Conservation (phyloP, 1,284 basidiomycete species). For the Sporisorium sorghi region DNA sequence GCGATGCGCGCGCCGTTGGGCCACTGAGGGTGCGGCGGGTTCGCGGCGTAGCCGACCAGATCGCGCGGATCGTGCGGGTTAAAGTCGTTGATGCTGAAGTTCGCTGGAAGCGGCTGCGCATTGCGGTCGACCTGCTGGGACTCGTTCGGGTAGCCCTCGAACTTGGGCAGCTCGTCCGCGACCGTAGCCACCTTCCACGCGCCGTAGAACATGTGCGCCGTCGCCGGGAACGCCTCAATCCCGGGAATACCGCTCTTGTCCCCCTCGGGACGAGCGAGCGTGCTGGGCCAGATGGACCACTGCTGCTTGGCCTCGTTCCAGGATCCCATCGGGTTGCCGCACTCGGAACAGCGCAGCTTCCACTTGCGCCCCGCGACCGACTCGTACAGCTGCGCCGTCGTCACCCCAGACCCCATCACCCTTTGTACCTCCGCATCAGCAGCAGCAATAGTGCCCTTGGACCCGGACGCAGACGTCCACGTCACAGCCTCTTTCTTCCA, state of each 20-base stretch:
- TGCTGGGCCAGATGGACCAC: conserved; percentile 61
- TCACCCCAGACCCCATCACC: conserved; percentile 21
- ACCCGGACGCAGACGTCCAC: conserved; percentile 37
- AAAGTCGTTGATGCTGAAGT: conserved; percentile 25
- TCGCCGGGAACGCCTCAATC: conserved; percentile 24
- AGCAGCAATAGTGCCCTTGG: background rate
- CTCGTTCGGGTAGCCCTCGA: conserved; percentile 35
- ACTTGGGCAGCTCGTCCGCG: conserved; percentile 44
- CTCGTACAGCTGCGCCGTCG: conserved; percentile 47
- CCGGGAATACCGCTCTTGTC: conserved; percentile 23
- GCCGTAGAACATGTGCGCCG: conserved; percentile 45
- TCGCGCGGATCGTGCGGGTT: conserved; percentile 57
- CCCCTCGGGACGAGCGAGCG: conserved; percentile 41
- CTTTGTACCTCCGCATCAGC: conserved; percentile 14
- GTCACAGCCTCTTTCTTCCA: conserved; percentile 53
- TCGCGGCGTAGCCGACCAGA: conserved; percentile 68
- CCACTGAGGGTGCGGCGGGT: conserved; percentile 70
- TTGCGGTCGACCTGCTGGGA: conserved; percentile 40
- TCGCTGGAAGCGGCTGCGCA: conserved; percentile 27
- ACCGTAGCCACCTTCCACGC: conserved; percentile 36
- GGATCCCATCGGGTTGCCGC: conserved; percentile 60
- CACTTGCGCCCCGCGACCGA: conserved; percentile 54
- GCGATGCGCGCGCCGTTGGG: conserved; percentile 69
- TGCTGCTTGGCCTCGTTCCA: conserved; percentile 57
- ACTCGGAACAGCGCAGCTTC: conserved; percentile 59